Evolutionary conservation across 805 yeast species (phyloP), one percentile per base, ranked within the genome.

Genomic region (Cyberlindnera suaveolens): DNA sequence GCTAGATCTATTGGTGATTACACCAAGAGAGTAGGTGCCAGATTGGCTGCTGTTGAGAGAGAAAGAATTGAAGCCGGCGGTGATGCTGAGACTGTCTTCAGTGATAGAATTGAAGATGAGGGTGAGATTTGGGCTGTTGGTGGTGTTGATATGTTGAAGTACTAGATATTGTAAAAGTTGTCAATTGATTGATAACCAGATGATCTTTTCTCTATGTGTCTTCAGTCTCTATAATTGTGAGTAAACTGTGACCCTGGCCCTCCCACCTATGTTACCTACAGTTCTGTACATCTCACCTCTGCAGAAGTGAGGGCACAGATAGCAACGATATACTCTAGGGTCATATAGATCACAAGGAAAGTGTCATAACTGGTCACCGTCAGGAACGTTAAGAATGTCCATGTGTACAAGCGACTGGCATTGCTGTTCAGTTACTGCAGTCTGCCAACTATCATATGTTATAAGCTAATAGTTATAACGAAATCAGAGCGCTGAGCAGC

Each of bases 41-140:
- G 97, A 61, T 76, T 91, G 53, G 97, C 96, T 0, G 71, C 69
- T 19, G 89, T 87, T 38, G 96, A 89, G 59, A 75, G 91, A 56
- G 97, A 89, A 55, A 78, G 95, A 70, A 74, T 88, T 26, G 83
- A 76, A 17, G 93, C 88, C 13, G 96, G 96, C 46, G 96, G 96
- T 50, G 96, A 87, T 58, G 85, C 72, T 14, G 96, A 87, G 56
- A 75, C 91, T 0, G 78, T 87, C 75, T 85, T 75, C 60, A 78
- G 89, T 49, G 97, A 90, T 60, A 75, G 86, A 56, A 76, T 75
- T 54, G 97, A 89, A 65, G 96, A 90, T 61, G 93, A 84, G 58
- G 67, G 64, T 39, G 96, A 90, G 62, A 80, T 89, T 23, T 88
- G 96, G 96, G 81, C 91, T 5, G 82, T 86, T 52, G 93, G 95